Base-by-base conservation (phyloP, 805 yeast species). In the Ogataea ganodermae region DNA sequence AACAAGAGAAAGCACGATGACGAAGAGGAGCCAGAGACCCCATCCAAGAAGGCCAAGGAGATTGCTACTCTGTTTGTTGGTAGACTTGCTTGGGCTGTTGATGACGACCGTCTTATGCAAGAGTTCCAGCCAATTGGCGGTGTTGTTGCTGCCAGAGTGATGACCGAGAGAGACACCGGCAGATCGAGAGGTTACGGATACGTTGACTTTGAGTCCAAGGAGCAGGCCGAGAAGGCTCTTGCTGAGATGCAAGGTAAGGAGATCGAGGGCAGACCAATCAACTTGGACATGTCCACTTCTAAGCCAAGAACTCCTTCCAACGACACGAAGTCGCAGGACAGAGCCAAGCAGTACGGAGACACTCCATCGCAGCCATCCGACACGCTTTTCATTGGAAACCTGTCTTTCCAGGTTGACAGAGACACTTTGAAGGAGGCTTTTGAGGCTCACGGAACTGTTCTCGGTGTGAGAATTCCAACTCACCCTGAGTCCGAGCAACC, bases 401-500 rank as follows among this genome's bases (percentile, higher is more conserved):
- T 94, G 66, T 87, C 97, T 20, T 94, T 94, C 84, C 80, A 85
- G 62, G 88, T 89, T 59, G 81, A 83, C 71, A 86, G 89, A 73
- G 96, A 91, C 69, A 73, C 73, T 52, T 75, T 94, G 59, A 84
- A 76, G 69, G 82, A 79, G 60, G 68, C 81, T 35, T 94, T 94
- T 65, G 81, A 85, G 59, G 80, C 79, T 65, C 78, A 79, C 70
- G 98, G 97, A 68, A 78, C 79, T 53, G 89, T 94, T 52, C 73
- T 89, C 46, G 88, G 96, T 53, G 91, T 90, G 60, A 86, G 99
- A 78, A 76, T 94, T 59, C 99, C 99, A 71, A 92, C 98, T 36
- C 95, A 94, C 75, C 97, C 97, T 65, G 98, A 92, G 71, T 91
- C 98, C 57, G 96, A 90, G 71, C 97, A 92, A 76, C 96, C 96